phyloP scores from a whole-genome alignment of 305 asterid species.

The Fraxinus sp. region DNA sequence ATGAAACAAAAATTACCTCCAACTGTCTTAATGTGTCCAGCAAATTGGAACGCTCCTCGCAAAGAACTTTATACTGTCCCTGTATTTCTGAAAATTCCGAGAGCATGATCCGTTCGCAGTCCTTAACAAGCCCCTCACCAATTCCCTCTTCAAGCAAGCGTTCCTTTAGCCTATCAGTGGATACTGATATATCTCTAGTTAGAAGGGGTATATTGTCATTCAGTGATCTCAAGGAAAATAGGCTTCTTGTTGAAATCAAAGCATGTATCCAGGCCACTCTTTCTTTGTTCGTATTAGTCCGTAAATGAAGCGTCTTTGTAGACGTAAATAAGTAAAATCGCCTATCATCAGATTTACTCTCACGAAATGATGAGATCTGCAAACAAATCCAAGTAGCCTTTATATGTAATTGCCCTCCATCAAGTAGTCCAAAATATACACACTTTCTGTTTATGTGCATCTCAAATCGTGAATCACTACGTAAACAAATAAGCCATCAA shows the following conservation, averaged over 20 bases:
- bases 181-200: conserved; percentile 62
- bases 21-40: conserved; percentile 74
- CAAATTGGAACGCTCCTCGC: conserved; percentile 72
- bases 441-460: not conserved
- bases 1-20: conserved; percentile 51
- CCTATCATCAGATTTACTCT: conserved; percentile 82
- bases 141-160: conserved; percentile 79
- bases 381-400: conserved; percentile 18
- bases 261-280: conserved; percentile 87
- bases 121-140: conserved; percentile 63
- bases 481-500: not conserved
- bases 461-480: not conserved
- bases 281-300: conserved; percentile 71
- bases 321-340: conserved; percentile 88
- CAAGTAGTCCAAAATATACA: not conserved
- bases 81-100: conserved; percentile 73
- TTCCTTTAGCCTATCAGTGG: conserved; percentile 72
- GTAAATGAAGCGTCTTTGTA: conserved; percentile 84
- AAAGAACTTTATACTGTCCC: conserved; percentile 72
- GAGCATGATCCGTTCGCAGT: conserved; percentile 91
- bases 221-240: conserved; percentile 24
- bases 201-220: conserved; percentile 54
- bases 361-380: conserved; percentile 90
- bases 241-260: conserved; percentile 63
- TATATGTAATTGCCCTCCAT: not conserved